Conservation (phyloP, 768 basidiomycete genomes). For the Antrodiella citrinella region DNA sequence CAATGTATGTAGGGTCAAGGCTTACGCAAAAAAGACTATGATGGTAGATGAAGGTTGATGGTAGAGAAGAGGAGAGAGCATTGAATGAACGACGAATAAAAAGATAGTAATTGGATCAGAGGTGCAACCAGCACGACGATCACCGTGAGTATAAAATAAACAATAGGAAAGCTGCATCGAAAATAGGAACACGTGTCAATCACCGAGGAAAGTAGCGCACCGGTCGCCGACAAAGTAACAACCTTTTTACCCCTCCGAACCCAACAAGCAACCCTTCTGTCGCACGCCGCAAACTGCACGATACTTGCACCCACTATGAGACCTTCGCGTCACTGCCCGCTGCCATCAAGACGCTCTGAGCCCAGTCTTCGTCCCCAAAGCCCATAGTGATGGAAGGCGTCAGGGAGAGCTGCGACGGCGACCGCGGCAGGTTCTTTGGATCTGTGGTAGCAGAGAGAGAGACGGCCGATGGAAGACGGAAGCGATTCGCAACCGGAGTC, state of each 20-base stretch:
- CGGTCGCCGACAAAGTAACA: background rate
- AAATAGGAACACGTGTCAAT: too few species aligned
- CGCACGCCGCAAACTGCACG: background rate
- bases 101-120: background rate
- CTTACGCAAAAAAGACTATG: too few species aligned
- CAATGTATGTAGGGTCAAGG: background rate
- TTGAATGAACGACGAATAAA: background rate
- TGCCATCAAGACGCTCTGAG: conserved; percentile 63
- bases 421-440: background rate
- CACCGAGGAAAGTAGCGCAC: background rate
- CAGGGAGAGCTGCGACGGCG: conserved; percentile 30
- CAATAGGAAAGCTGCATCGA: background rate
- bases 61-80: too few species aligned
- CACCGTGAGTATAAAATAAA: background rate
- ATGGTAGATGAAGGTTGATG: too few species aligned
- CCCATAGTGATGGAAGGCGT: conserved; percentile 35
- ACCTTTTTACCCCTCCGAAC: too few species aligned
- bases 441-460: conserved; percentile 2
- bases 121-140: background rate
- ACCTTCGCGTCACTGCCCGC: conserved; percentile 22
- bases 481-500: conserved; percentile 23
- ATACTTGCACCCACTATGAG: background rate
- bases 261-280: too few species aligned
- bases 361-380: conserved; percentile 59
- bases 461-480: conserved; percentile 15